Conservation (phyloP, 2,329 filamentous ascomycete genomes). For the Epichloe festucae region DNA sequence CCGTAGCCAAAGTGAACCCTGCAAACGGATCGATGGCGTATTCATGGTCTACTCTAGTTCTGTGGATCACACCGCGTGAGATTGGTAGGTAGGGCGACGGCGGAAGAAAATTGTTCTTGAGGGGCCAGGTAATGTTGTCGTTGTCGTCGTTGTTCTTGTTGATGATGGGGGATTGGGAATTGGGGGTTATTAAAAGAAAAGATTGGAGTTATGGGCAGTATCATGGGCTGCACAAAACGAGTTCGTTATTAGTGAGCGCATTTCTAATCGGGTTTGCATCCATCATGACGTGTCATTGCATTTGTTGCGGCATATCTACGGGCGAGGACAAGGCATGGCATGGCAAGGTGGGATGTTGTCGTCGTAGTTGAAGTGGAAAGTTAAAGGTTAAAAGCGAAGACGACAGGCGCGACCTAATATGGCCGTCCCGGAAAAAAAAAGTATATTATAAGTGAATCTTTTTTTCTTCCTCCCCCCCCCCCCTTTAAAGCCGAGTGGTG, state of each 20-base stretch:
- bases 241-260: neutral
- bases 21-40: neutral
- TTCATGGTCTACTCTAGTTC: neutral
- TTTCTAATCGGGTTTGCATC: neutral
- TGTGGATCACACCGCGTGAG: neutral
- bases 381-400: neutral
- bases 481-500: neutral
- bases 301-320: neutral
- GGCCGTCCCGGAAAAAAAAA: neutral
- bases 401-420: neutral
- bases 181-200: neutral
- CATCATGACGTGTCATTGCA: neutral
- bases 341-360: too few species aligned
- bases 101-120: neutral
- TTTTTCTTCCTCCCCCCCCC: accelerated
- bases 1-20: neutral
- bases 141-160: too few species aligned
- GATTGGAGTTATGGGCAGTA: conserved; percentile 1
- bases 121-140: too few species aligned
- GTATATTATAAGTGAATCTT: neutral
- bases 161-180: neutral
- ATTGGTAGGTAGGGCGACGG: neutral
- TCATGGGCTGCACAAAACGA: neutral
- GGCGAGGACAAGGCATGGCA: neutral
- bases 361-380: neutral